These are phyloP conservation scores for Gynochthodes officinalis DNA, from an alignment of 257 asterid species.

Conservation along the genomic window DNA sequence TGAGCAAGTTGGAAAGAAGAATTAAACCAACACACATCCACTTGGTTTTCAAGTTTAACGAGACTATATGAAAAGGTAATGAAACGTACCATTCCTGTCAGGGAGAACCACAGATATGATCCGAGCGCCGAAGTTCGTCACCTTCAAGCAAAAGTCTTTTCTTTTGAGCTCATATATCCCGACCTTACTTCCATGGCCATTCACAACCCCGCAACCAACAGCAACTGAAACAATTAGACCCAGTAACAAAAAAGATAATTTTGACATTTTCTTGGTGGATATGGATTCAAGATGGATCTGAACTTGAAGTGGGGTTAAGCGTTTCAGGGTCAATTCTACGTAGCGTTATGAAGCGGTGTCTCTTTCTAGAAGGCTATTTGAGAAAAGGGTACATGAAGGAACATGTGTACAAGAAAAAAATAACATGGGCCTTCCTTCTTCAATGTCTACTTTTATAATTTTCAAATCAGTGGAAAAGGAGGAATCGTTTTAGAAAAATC, in stretches of 20 bases:
- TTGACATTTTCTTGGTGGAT: conserved; percentile 20
- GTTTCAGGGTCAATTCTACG: not conserved
- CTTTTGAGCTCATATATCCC: conserved; percentile 47
- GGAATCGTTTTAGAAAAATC: too few relatives aligned
- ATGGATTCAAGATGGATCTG: not conserved
- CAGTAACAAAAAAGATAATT: conserved; percentile 9
- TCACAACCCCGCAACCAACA: conserved; percentile 11
- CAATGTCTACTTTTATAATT: too few relatives aligned
- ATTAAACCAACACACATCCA: not conserved
- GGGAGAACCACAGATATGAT: conserved; percentile 70
- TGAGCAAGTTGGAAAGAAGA: conserved; percentile 15
- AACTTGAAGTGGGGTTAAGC: not conserved
- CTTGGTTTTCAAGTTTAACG: not conserved
- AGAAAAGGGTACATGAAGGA: not conserved
- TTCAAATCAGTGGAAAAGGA: too few relatives aligned
- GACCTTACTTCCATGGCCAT: conserved; percentile 21
- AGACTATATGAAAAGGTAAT: not conserved
- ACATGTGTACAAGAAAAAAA: too few relatives aligned
- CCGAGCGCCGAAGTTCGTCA: conserved; percentile 75
- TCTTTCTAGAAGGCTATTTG: too few relatives aligned
- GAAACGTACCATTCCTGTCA: conserved; percentile 59
- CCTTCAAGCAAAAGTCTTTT: conserved; percentile 58
- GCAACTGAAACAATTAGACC: conserved; percentile 28
- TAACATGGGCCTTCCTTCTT: too few relatives aligned
- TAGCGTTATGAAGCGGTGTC: not conserved